These are phyloP conservation scores for Pyrenophora teres DNA, from an alignment of 2,329 filamentous ascomycete species.

Conservation along the genomic window DNA sequence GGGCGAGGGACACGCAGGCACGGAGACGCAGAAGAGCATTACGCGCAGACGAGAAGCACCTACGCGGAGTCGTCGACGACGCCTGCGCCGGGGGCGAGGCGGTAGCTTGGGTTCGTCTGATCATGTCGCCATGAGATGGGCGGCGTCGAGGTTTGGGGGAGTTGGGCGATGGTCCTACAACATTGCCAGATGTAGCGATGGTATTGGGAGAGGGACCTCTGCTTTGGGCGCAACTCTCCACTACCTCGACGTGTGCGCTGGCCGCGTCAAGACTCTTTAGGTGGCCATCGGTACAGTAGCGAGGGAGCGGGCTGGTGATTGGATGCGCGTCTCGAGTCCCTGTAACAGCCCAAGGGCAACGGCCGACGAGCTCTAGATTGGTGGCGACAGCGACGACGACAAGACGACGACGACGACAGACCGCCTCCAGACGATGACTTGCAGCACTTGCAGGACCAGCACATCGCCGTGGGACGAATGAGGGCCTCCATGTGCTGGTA, in stretches of 20 bases:
- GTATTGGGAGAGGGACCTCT: conserved; percentile 23
- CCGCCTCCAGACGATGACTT: conserved; percentile 27
- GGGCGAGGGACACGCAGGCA: conserved; percentile 8
- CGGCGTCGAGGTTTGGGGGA: conserved; percentile 7
- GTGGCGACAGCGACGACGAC: conserved; percentile 1
- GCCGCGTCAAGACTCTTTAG: conserved; percentile 22
- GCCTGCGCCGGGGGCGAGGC: conserved; percentile 65
- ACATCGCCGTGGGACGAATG: conserved; percentile 23
- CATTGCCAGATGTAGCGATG: conserved; percentile 26
- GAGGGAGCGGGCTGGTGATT: conserved; percentile 18
- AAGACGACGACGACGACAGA: conserved; percentile 5
- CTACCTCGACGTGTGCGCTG: conserved; percentile 29
- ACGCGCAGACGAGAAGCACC: neutral
- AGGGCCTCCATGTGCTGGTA: neutral
- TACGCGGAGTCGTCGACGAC: conserved; percentile 61
- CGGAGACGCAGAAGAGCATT: conserved; percentile 1
- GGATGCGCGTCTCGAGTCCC: conserved; percentile 16
- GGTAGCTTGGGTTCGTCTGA: conserved; percentile 43
- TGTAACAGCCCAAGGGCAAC: neutral
- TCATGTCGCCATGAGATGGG: conserved; percentile 39
- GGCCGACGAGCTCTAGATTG: conserved; percentile 6
- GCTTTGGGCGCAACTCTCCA: conserved; percentile 24
- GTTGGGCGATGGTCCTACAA: conserved; percentile 15
- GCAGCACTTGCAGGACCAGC: conserved; percentile 36
- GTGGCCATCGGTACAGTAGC: conserved; percentile 15